phyloP scores from a whole-genome alignment of 495 filamentous ascomycete genomes.

The Platismatia glauca region DNA sequence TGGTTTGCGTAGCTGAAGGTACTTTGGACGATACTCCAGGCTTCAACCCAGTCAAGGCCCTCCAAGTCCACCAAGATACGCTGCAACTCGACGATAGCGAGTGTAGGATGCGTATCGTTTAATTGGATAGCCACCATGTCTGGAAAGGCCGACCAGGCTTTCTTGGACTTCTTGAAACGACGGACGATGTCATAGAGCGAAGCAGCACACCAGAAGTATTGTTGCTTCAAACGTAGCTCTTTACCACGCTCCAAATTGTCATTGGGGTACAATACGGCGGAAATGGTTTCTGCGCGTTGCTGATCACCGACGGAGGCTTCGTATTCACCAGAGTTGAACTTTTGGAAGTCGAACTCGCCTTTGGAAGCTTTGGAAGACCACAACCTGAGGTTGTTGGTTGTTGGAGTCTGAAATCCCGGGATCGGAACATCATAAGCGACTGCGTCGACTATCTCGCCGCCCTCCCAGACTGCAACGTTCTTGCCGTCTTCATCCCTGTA shows the following conservation, averaged over 20 bases:
- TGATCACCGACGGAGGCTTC: conserved; percentile 95
- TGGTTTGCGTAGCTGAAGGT: conserved; percentile 97
- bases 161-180: conserved; percentile 92
- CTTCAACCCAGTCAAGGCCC: conserved; percentile 86
- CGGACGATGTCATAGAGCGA: conserved; percentile 93
- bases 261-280: conserved; percentile 93
- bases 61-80: conserved; percentile 86
- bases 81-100: conserved; percentile 91
- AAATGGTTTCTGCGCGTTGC: conserved; percentile 94
- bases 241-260: conserved; percentile 95
- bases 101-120: conserved; percentile 94
- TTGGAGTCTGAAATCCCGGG: conserved; percentile 79
- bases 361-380: conserved; percentile 97
- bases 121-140: conserved; percentile 96
- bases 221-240: conserved; percentile 94
- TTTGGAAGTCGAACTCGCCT: conserved; percentile 98
- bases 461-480: conserved; percentile 66
- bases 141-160: conserved; percentile 83
- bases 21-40: conserved; percentile 69
- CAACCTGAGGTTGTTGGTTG: conserved; percentile 90
- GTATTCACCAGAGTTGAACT: conserved; percentile 97
- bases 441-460: conserved; percentile 85
- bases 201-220: conserved; percentile 99
- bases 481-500: conserved; percentile 65
- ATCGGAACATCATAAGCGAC: conserved; percentile 94